These are phyloP conservation scores for Nicotiana tabacum DNA, from an alignment of 257 asterid species.

Conservation along the genomic window DNA sequence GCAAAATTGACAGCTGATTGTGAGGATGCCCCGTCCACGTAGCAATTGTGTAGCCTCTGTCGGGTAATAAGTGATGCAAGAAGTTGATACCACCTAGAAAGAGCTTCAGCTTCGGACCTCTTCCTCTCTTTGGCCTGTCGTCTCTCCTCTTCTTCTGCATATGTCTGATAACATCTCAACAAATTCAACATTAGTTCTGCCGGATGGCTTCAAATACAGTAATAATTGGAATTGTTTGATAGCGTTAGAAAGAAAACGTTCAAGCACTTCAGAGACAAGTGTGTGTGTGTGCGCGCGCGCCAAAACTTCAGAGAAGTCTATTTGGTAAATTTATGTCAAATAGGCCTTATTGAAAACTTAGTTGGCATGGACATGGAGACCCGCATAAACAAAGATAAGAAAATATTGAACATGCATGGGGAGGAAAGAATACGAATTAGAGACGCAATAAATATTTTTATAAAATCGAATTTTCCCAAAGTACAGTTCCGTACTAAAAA, in stretches of 20 bases:
- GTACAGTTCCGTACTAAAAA: too few relatives aligned
- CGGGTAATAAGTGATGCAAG: conserved; percentile 79
- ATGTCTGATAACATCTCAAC: conserved; percentile 45
- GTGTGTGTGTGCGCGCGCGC: too few relatives aligned
- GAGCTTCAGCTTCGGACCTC: conserved; percentile 62
- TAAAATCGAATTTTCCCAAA: too few relatives aligned
- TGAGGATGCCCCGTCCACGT: conserved; percentile 39
- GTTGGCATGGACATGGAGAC: too few relatives aligned
- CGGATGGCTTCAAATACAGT: background rate
- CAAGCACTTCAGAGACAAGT: background rate
- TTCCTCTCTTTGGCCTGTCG: conserved; percentile 64
- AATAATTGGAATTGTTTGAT: background rate
- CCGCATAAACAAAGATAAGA: too few relatives aligned
- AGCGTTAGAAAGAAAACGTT: background rate
- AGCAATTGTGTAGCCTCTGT: conserved; percentile 61
- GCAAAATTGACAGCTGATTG: conserved; percentile 26
- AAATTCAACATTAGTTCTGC: conserved; percentile 4
- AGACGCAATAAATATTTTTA: background rate
- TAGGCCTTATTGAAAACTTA: too few relatives aligned
- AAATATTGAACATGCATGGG: too few relatives aligned
- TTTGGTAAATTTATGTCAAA: too few relatives aligned
- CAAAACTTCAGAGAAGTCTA: too few relatives aligned
- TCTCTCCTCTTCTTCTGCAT: conserved; percentile 80
- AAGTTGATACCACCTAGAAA: conserved; percentile 94
- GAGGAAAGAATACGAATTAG: too few relatives aligned